Percentiles rank a stretch among this genome's conserved stretches.
Conservation (phyloP, 805 yeast species). For the Blastobotrys attinorum region DNA sequence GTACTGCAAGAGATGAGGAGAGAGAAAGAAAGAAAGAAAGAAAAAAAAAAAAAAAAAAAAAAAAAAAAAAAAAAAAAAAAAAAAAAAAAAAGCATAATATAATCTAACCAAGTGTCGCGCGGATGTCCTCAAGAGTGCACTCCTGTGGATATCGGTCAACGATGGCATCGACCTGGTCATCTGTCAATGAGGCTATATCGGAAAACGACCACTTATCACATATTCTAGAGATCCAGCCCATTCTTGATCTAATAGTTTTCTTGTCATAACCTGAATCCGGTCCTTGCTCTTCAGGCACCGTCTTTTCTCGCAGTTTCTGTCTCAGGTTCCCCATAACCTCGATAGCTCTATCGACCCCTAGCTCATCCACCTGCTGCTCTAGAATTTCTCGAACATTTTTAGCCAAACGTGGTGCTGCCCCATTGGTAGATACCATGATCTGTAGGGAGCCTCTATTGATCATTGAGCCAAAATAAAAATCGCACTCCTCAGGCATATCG, state of each 20-base stretch:
- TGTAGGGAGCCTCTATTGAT: constrained; percentile 66
- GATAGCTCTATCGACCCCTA: constrained; percentile 47
- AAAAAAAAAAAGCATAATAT: no score
- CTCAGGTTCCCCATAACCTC: constrained; percentile 53
- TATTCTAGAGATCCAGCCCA: constrained; percentile 61
- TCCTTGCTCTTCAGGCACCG: constrained; percentile 41
- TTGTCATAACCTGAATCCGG: constrained; percentile 19
- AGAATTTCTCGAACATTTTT: constrained; percentile 52
- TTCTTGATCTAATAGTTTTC: constrained; percentile 43
- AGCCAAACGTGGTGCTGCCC: constrained; percentile 71
- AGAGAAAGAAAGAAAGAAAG: no score
- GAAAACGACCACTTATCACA: constrained; percentile 53
- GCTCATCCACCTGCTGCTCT: constrained; percentile 33
- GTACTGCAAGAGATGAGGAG: no score
- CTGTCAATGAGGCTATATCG: constrained; percentile 45
- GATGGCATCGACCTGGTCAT: constrained; percentile 29
- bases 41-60: no score
- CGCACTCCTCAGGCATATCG: constrained; percentile 77
- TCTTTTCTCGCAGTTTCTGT: constrained; percentile 37
- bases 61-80: no score
- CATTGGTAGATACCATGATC: constrained; percentile 77
- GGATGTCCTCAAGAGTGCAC: not conserved
- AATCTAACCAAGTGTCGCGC: no score
- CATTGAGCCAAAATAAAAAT: constrained; percentile 78
- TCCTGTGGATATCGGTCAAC: constrained; percentile 25